A percentile compares a stretch with the other conserved stretches of the same genome.
Conservation (phyloP, 345 rosid genomes). For the Eucalyptus marginata region DNA sequence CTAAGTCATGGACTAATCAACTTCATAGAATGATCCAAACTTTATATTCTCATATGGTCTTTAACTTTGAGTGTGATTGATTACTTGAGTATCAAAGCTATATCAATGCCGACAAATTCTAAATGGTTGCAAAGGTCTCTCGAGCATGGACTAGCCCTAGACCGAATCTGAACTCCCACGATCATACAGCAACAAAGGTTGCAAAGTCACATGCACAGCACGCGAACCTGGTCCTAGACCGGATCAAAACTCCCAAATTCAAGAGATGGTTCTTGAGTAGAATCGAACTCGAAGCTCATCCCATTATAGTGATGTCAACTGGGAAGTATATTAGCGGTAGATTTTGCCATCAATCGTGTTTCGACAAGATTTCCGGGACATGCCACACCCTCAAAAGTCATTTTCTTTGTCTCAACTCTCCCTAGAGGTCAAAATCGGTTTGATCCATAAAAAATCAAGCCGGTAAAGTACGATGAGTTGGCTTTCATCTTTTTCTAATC, state of each 20-base stretch:
- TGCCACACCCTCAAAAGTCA: background rate
- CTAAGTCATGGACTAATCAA: background rate
- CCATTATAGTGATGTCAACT: background rate
- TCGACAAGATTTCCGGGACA: background rate
- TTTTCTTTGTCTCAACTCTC: background rate
- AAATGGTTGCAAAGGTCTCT: background rate
- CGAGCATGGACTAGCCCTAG: background rate
- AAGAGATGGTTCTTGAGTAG: background rate
- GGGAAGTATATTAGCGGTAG: background rate
- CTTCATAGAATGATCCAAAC: background rate
- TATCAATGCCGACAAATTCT: background rate
- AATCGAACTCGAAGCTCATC: background rate
- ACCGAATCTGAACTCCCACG: background rate
- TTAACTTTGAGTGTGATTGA: background rate
- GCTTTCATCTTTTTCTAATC: background rate
- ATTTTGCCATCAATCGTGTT: background rate
- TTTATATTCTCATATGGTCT: background rate
- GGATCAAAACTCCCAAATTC: background rate
- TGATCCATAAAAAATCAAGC: background rate
- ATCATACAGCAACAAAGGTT: background rate
- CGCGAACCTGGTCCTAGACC: background rate
- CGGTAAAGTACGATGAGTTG: background rate
- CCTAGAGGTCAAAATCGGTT: background rate
- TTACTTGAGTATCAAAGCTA: background rate
- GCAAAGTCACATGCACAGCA: background rate